Evolutionary conservation across 345 rosid species (phyloP), one percentile per base, ranked within the genome.

Genomic region (Hypericum androsaemum): DNA sequence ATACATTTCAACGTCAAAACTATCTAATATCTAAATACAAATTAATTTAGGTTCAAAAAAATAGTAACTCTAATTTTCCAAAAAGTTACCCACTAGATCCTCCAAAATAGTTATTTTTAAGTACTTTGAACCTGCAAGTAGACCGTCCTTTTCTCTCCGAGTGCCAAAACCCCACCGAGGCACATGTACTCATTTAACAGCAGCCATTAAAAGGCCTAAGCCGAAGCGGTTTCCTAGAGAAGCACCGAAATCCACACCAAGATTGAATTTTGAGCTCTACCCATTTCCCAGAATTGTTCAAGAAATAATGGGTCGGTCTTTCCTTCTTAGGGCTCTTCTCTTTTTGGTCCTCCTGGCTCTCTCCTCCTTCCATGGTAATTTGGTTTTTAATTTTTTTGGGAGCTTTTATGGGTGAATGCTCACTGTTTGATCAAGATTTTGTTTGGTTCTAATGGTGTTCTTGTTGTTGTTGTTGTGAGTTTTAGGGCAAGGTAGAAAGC

Each of bases 321-420:
- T 46, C 37, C 67, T 59, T 44, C 45, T 56, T 47, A 66, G 35
- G 36, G 14, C 38, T 32, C 63, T 74, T 16, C 67, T 70, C 38
- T 43, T 65, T 60, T 53, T 69, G n/a, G 41, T 54, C 50, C 62
- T 74, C 54, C 57, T 81, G 53, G 10, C 57, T 39, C 57, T 70
- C 80, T 65, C 55, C 47, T 53, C 61, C 56, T 61, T 77, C 48
- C 73, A 47, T 16, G 83, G 83, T 63, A 6, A 43, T 43, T 15
- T 43, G 14, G 3, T 41, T 8, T 40, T 11, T 5, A 11, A 11
- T 15, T 35, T 0, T 35, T 5, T 2, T 5, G 49, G 51, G 35
- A 38, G 17, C n/a, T 43, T n/a, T 28, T 8, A 28, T 36, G 12
- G 12, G 6, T 28, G 0, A 3, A 37, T 28, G 6, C 12, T n/a